Conservation (phyloP, 2,329 filamentous ascomycete species). For the Fusarium sp. region DNA sequence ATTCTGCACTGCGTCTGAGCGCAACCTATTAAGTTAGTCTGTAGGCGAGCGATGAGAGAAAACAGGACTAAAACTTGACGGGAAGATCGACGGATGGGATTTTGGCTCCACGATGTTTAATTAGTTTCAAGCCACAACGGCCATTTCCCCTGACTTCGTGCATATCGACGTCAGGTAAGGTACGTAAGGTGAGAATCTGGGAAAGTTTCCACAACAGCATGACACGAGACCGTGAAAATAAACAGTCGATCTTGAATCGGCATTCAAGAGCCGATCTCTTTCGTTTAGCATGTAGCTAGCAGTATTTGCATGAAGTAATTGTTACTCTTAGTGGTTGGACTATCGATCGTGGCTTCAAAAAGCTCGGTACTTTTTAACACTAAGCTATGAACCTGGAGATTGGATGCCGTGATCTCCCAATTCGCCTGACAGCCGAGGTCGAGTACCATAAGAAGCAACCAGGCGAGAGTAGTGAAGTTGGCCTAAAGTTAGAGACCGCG, state of each 20-base stretch:
- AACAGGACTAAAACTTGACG: background rate
- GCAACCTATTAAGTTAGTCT: background rate
- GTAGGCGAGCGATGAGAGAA: background rate
- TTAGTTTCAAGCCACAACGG: background rate
- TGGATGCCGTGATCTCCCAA: no score
- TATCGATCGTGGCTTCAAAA: background rate
- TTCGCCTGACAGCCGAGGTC: background rate
- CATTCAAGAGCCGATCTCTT: background rate
- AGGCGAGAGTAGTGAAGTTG: background rate
- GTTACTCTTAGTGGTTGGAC: background rate
- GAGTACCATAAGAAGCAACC: background rate
- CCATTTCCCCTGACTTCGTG: background rate
- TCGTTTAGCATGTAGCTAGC: background rate
- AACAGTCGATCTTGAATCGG: background rate
- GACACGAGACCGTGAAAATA: background rate
- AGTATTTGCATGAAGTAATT: background rate
- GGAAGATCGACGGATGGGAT: background rate
- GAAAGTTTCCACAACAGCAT: background rate
- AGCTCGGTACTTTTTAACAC: background rate
- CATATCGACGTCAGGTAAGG: background rate
- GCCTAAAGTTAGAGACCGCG: background rate
- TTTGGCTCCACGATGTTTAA: background rate
- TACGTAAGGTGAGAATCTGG: background rate
- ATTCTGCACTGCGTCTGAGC: background rate
- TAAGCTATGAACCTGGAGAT: background rate